These are phyloP conservation scores for Trichosporon coremiiforme DNA, from an alignment of 1,284 basidiomycete genomes.

Conservation along the genomic window DNA sequence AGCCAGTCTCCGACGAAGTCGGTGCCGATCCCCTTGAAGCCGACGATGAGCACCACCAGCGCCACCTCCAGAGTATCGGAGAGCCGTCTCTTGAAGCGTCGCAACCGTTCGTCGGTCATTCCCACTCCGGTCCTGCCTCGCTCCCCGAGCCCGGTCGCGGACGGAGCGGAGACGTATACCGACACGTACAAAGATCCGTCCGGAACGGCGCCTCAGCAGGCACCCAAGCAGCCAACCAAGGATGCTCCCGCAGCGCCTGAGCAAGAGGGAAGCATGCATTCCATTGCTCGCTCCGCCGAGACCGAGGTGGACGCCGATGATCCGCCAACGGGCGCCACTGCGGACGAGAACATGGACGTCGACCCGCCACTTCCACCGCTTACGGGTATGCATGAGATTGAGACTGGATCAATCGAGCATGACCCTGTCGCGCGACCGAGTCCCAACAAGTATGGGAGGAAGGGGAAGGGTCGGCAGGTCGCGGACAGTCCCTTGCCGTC, in stretches of 20 bases:
- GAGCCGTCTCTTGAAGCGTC: neutral
- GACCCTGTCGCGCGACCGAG: neutral
- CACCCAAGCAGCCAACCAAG: too few species aligned
- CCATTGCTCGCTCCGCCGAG: neutral
- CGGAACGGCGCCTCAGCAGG: neutral
- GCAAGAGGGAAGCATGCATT: neutral
- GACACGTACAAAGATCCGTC: constrained; percentile 9
- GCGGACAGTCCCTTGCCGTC: neutral
- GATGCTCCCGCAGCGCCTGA: neutral
- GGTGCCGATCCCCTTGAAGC: neutral
- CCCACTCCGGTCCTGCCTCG: neutral
- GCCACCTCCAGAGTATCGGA: neutral
- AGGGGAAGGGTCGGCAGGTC: neutral
- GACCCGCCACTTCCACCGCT: neutral
- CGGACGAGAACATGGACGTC: neutral
- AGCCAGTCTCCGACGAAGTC: constrained; percentile 8
- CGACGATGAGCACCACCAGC: neutral
- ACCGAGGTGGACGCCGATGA: neutral
- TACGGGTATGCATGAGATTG: constrained; percentile 1
- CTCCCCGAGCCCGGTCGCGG: neutral
- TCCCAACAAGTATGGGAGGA: constrained; percentile 4
- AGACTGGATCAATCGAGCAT: neutral
- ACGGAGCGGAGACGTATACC: neutral
- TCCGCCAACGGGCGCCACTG: neutral
- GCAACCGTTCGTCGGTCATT: neutral